Evolutionary conservation across 345 rosid species (phyloP), one percentile per base, ranked within the genome.

Genomic region (Zanthoxylum bungeanum): DNA sequence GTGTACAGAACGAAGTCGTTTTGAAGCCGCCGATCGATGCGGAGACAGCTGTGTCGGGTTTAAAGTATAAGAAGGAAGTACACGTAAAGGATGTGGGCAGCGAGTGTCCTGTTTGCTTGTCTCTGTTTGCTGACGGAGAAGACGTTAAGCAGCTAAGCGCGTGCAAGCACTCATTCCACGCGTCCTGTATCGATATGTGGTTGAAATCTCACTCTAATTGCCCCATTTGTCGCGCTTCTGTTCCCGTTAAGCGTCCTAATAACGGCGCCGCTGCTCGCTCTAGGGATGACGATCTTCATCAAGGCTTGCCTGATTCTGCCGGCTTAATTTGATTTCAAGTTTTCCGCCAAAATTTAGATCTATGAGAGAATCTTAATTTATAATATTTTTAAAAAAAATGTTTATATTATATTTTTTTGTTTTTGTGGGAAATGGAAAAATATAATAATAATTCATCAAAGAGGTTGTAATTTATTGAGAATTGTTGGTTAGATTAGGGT

Each of bases 131-230:
- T 34, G 92, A 87, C 27, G 93, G 93, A 0, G 85, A 87, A 53
- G 88, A 85, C 2, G 77, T 91, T 52, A 85, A 69, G 75, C 82
- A 70, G 52, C 72, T 93, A 5, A 85, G 81, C 67, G 79, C 50
- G 31, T 93, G 97, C 73, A 85, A 82, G 59, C 98, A 91, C 82
- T 80, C 86, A 3, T 93, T 93, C 64, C 98, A 91, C 42, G 84
- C 81, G 57, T 2, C 66, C 12, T 93, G 97, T 71, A 85, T 93
- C 33, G 86, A 88, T 40, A 5, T 1, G 79, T 93, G 97, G 98
- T 81, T 93, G 6, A 81, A 49, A 27, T 80, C 82, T 56, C 83
- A 87, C 28, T 44, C 87, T 6, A 87, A 74, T 71, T 93, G 98
- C 44, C 97, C 97, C 6, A 77, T 86, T 72, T 93, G 97, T 72